Evolutionary conservation across 352 stramenopile genomes (phyloP), one percentile per base, ranked within the genome.

Genomic region (Pythium oligandrum): DNA sequence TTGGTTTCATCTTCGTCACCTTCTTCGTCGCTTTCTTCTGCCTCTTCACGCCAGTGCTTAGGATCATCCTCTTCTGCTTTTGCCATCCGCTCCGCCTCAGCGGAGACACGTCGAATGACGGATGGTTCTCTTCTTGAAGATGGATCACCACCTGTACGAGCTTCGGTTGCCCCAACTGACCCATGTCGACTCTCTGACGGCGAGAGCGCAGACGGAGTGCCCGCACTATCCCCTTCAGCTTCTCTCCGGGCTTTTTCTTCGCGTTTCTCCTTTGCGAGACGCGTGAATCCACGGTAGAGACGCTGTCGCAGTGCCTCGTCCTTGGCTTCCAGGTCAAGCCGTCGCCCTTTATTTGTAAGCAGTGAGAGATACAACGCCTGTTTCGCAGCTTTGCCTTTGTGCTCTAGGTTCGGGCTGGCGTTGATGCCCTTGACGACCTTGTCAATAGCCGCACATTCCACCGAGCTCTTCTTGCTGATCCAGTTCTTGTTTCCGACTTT

Each of bases 321-420:
- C 17, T 75, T 80, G 1, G 77, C 71, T 43, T 86, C 73, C 3
- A 90, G 64, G 6, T 74, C 64, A 11, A 90, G 37, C 9, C 57
- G 68, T 56, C 83, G 79, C 34, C 71, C 70, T 31, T 84, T 69
- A 7, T 49, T 70, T 33, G 65, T 74, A 10, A 68, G 17, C 9
- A 90, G 66, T 0, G 75, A 82, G 7, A 90, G 45, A 34, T 78
- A 86, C 17, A 73, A 45, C 4, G 51, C 40, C 30, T 59, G 70
- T 51, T 74, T 78, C 8, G 68, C 55, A 10, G 51, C 37, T 31
- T 62, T 56, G 35, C 52, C 59, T 17, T 68, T 73, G 9, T 17
- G 53, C 37, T 68, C 57, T 30, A 72, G 45, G 31, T 68, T 65
- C 1, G 52, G 48, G 36, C 63, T 78, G 0, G 66, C 74, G 4